Evolutionary conservation across 2,329 filamentous ascomycete genomes (phyloP), one percentile per base, ranked within the genome.

Genomic region (Phaeosphaeria sp.): DNA sequence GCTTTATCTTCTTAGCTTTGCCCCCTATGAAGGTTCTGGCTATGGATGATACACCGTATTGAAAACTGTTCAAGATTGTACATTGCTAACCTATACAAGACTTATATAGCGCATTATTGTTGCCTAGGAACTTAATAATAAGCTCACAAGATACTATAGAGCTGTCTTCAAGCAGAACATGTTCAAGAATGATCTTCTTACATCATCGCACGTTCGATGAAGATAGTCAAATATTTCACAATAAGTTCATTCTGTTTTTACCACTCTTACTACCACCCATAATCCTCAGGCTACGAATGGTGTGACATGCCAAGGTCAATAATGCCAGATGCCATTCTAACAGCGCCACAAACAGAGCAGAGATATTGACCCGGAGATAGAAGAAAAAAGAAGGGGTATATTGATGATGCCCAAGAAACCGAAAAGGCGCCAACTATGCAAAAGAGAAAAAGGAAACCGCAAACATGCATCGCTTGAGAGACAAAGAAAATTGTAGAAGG

Each of bases 361-460:
- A 39, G 36, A 39, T 13, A 39, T n/a, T 17, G 17, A 39, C n/a
- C 11, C n/a, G 15, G 15, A 39, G 36, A 39, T 39, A 11, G 13
- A 39, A 13, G 41, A 15, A 17, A 23, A 47, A 27, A 3, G 44
- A 41, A 44, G 43, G 51, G 51, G 36, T 39, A 39, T 39, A 39
- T 39, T 39, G 36, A 39, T 39, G 36, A 39, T 39, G 36, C 17
- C 36, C 36, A 39, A 15, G n/a, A n/a, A 39, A n/a, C 15, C 36
- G 3, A 39, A 39, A n/a, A 17, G 15, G 41, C 43, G 42, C 50
- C 25, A 11, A 21, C 42, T 17, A 53, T 53, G 51, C 51, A 47
- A 53, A 27, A 27, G 25, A 27, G 3, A 36, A 36, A 13, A 5
- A 39, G 15, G 15, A 39, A 39, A n/a, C 15, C 36, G 36, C 36